These are phyloP conservation scores for Xylaria curta DNA, from an alignment of 495 filamentous ascomycete species.

Conservation along the genomic window DNA sequence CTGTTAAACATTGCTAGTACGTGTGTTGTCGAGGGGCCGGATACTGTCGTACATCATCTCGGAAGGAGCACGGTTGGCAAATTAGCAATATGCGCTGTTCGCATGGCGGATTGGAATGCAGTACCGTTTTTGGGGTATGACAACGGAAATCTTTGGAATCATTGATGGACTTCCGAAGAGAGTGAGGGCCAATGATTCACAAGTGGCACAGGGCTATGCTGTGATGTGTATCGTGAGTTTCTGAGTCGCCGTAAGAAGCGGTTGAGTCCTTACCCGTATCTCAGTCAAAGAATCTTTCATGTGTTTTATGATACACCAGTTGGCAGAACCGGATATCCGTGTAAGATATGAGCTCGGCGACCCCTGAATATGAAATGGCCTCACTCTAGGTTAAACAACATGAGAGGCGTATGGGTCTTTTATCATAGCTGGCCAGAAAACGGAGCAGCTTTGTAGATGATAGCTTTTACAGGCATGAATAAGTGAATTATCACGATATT, in stretches of 20 bases:
- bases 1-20: conserved; percentile 4
- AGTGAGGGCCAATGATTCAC: not conserved
- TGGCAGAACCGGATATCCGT: not conserved
- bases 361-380: not conserved
- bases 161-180: not conserved
- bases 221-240: not conserved
- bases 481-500: not conserved
- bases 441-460: not conserved
- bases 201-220: not conserved
- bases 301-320: not conserved
- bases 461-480: not conserved
- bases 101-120: not conserved
- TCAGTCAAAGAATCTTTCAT: not conserved
- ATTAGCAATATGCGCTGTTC: not conserved
- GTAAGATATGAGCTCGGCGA: not conserved
- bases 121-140: not conserved
- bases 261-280: not conserved
- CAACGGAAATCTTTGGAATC: not conserved
- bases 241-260: not conserved
- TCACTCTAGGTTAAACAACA: not conserved
- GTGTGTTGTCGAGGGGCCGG: not conserved
- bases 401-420: not conserved
- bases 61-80: not conserved
- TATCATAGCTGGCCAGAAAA: not conserved
- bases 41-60: not conserved